A percentile compares a stretch with the other conserved stretches of the same genome.
phyloP scores from a whole-genome alignment of 371 early-diverging fungal genomes.

The Circinella minor region DNA sequence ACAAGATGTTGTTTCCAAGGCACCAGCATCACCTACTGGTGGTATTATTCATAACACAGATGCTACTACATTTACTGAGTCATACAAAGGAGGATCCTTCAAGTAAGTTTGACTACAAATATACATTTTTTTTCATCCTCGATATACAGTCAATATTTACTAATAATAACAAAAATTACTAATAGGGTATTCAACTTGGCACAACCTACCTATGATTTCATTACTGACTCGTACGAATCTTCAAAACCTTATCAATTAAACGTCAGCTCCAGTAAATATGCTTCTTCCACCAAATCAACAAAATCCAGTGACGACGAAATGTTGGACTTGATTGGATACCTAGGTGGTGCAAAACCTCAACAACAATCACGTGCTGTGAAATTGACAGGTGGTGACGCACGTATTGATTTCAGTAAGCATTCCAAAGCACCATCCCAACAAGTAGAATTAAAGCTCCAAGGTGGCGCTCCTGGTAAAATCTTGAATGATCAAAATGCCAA shows the following conservation, averaged over 20 bases:
- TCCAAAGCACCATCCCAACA: conserved; percentile 24
- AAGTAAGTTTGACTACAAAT: conserved; percentile 29
- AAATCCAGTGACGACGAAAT: conserved; percentile 26
- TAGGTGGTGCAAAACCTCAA: conserved; percentile 30
- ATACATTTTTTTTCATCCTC: too few relatives aligned
- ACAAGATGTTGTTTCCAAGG: conserved; percentile 68
- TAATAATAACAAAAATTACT: neutral
- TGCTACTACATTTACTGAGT: conserved; percentile 22
- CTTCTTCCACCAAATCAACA: conserved; percentile 10
- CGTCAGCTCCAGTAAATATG: conserved; percentile 27
- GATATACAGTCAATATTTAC: neutral
- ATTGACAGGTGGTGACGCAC: conserved; percentile 24
- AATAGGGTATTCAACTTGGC: conserved; percentile 49
- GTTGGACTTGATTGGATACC: conserved; percentile 46
- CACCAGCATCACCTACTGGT: conserved; percentile 32
- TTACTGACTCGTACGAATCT: conserved; percentile 42
- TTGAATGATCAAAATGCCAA: conserved; percentile 41
- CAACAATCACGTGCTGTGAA: conserved; percentile 22
- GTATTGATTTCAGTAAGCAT: conserved; percentile 24
- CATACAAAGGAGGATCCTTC: conserved; percentile 44
- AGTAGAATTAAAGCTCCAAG: conserved; percentile 45
- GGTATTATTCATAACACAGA: conserved; percentile 27
- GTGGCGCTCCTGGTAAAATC: conserved; percentile 39
- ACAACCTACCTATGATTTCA: conserved; percentile 50
- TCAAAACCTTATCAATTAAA: conserved; percentile 45